Evolutionary conservation across 805 yeast species (phyloP).

Genomic region (Pichia deserticola): DNA sequence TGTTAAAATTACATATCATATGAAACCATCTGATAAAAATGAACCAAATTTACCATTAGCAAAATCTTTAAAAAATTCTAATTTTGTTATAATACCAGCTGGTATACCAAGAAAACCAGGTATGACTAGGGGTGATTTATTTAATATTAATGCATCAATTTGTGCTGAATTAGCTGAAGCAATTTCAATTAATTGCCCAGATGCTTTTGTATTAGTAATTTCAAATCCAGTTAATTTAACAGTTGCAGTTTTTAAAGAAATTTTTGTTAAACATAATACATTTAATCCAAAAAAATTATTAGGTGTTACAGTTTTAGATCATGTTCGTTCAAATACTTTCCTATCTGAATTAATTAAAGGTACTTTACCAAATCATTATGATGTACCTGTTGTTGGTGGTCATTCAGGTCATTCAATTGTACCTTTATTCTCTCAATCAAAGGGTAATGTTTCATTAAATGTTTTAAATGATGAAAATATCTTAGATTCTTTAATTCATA

Average conservation of each 20-base stretch:
- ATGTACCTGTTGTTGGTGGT: constrained; percentile 82
- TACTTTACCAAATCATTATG: constrained; percentile 42
- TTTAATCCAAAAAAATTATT: constrained; percentile 67
- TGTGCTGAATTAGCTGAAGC: constrained; percentile 67
- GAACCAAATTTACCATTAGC: constrained; percentile 14
- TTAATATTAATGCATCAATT: constrained; percentile 59
- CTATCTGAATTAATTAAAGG: constrained; percentile 42
- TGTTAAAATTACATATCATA: constrained; percentile 35
- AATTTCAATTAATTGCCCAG: constrained; percentile 63
- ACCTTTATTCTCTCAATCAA: constrained; percentile 57
- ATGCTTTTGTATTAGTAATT: constrained; percentile 72
- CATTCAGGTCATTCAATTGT: constrained; percentile 94
- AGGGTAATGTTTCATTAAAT: constrained; percentile 21
- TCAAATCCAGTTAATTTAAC: constrained; percentile 94
- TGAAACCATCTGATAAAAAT: constrained; percentile 28
- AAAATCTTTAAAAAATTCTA: constrained; percentile 30
- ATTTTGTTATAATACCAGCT: constrained; percentile 50
- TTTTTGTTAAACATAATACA: constrained; percentile 57
- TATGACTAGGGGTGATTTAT: constrained; percentile 57
- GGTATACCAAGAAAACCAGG: constrained; percentile 62
- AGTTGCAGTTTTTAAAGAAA: constrained; percentile 82
- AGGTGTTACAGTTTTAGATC: constrained; percentile 86
- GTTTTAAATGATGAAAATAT: constrained; percentile 31
- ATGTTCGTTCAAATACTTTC: constrained; percentile 82
- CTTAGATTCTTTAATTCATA: constrained; percentile 56